Percentiles rank a stretch among this genome's conserved stretches.
These are phyloP conservation scores for Penicillium sp. DNA, from an alignment of 2,329 filamentous ascomycete species.

Conservation along the genomic window DNA sequence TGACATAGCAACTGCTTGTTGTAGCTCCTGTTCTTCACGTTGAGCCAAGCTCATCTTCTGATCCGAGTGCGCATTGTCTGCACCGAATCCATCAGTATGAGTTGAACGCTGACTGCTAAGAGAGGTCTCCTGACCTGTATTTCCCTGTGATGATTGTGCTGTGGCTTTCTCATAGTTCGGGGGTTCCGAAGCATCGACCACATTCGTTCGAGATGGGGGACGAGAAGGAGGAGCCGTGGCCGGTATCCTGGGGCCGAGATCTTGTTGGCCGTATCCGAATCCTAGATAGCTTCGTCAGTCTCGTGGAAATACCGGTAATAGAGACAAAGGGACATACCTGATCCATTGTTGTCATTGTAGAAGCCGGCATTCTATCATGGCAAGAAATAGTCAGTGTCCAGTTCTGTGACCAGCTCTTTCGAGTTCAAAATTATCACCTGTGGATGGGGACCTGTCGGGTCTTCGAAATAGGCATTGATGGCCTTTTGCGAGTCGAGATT, in stretches of 20 bases:
- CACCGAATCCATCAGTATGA: background rate
- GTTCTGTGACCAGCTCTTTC: background rate
- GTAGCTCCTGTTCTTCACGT: slow-evolving; percentile 49
- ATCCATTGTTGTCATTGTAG: slow-evolving; percentile 30
- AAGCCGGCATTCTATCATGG: slow-evolving; percentile 22
- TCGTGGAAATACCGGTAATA: background rate
- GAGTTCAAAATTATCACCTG: slow-evolving; percentile 30
- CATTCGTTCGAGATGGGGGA: slow-evolving; percentile 51
- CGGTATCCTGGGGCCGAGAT: slow-evolving; percentile 39
- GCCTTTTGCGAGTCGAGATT: slow-evolving; percentile 50
- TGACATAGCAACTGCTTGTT: slow-evolving; percentile 53
- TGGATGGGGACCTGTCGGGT: slow-evolving; percentile 40
- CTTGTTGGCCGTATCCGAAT: slow-evolving; percentile 44
- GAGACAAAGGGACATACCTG: slow-evolving; percentile 26
- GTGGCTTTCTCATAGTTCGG: slow-evolving; percentile 27
- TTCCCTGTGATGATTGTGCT: slow-evolving; percentile 33
- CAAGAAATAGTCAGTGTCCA: slow-evolving; percentile 11
- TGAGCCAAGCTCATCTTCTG: slow-evolving; percentile 46
- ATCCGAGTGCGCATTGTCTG: slow-evolving; percentile 24
- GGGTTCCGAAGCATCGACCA: slow-evolving; percentile 29
- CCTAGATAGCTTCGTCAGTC: slow-evolving; percentile 28
- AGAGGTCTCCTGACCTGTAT: slow-evolving; percentile 25
- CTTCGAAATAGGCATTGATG: slow-evolving; percentile 54
- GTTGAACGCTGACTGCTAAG: slow-evolving; percentile 19
- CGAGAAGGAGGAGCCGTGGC: slow-evolving; percentile 49